Conservation (phyloP, 768 basidiomycete genomes). For the Collybia sordida region DNA sequence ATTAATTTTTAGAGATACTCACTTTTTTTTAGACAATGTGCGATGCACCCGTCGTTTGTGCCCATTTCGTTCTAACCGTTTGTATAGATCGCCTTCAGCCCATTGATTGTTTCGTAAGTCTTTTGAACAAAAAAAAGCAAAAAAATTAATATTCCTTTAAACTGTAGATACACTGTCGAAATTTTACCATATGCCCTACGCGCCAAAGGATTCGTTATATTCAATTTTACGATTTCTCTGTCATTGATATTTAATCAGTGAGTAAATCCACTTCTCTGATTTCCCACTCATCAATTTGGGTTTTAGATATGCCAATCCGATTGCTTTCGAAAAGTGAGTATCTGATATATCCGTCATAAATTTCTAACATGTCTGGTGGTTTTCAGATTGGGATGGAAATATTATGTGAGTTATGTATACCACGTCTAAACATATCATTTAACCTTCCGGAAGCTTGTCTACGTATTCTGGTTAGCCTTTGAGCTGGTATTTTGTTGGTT, state of each 20-base stretch:
- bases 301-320: constrained; percentile 15
- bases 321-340: constrained; percentile 31
- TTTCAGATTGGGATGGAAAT: constrained; percentile 54
- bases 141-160: too few relatives aligned
- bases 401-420: constrained; percentile 42
- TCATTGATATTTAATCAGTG: constrained; percentile 18
- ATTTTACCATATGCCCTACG: constrained; percentile 16
- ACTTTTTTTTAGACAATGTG: constrained; percentile 20
- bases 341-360: constrained; percentile 2
- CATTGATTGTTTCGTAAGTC: constrained; percentile 32
- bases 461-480: constrained; percentile 55
- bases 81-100: constrained; percentile 30
- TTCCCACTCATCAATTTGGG: not conserved
- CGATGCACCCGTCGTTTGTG: not conserved
- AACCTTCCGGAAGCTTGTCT: constrained; percentile 32
- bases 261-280: not conserved
- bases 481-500: constrained; percentile 53
- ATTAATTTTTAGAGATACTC: not conserved
- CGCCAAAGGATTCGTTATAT: constrained; percentile 15
- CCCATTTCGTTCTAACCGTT: not conserved
- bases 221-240: constrained; percentile 17
- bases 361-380: constrained; percentile 14
- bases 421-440: not conserved
- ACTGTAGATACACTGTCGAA: constrained; percentile 14
- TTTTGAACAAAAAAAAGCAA: not conserved